A percentile compares a stretch with the other conserved stretches of the same genome.
Conservation (phyloP, 306 rosid genomes). For the Vigna hirtella region DNA sequence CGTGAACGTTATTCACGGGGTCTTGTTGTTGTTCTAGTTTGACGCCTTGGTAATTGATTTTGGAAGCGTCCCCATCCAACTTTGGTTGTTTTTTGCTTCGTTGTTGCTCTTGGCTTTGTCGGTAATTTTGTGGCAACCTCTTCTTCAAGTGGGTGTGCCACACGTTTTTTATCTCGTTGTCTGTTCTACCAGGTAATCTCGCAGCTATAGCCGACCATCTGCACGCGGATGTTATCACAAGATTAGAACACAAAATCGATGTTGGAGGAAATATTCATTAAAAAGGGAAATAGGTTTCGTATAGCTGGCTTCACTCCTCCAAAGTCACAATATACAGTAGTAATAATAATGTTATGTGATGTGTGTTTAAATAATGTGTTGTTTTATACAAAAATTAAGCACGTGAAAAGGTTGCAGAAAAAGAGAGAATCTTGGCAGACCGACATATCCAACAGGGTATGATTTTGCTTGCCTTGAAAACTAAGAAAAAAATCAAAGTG, state of each 20-base stretch:
- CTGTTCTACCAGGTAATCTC: slow-evolving; percentile 84
- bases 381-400: neutral
- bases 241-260: neutral
- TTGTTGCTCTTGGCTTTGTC: slow-evolving; percentile 27
- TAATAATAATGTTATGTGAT: neutral
- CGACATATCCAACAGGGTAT: slow-evolving; percentile 18
- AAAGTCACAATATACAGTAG: too few relatives aligned
- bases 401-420: slow-evolving; percentile 43
- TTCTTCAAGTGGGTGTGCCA: slow-evolving; percentile 96
- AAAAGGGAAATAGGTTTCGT: neutral
- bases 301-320: too few relatives aligned
- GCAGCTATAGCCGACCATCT: slow-evolving; percentile 97
- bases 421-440: slow-evolving; percentile 46
- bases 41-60: neutral
- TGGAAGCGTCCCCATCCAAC: slow-evolving; percentile 19
- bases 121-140: slow-evolving; percentile 54
- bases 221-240: neutral
- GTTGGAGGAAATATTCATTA: neutral
- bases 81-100: slow-evolving; percentile 34
- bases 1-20: neutral
- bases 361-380: neutral
- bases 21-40: slow-evolving; percentile 13
- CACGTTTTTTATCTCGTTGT: slow-evolving; percentile 89
- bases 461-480: slow-evolving; percentile 39
- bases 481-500: slow-evolving; percentile 5